phyloP scores from a whole-genome alignment of 192 early-diverging fungal species.

The Backusella westeae region DNA sequence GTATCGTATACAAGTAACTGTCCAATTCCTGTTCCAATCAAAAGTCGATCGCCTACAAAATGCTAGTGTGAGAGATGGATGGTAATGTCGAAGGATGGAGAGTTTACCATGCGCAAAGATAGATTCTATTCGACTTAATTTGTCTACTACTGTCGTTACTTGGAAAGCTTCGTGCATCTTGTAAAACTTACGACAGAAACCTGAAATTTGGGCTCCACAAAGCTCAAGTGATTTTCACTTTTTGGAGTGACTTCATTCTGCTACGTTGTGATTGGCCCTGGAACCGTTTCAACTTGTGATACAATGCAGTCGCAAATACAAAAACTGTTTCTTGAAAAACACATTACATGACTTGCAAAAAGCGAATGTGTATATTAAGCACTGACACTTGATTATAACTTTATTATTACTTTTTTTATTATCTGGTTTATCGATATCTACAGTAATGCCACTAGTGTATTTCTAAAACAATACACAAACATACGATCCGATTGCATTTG shows the following conservation, averaged over 20 bases:
- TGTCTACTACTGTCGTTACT: constrained; percentile 69
- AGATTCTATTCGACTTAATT: constrained; percentile 71
- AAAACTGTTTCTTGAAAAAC: too few relatives aligned
- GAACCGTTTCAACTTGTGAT: background rate
- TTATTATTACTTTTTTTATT: too few relatives aligned
- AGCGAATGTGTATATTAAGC: background rate
- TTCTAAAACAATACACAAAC: too few relatives aligned
- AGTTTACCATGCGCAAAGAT: constrained; percentile 60
- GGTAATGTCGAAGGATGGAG: background rate
- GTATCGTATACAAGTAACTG: constrained; percentile 69
- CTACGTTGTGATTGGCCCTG: background rate
- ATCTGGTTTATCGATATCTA: too few relatives aligned
- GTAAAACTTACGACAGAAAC: background rate
- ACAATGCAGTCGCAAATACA: background rate
- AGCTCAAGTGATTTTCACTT: background rate
- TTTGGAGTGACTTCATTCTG: background rate
- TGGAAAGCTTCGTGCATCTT: constrained; percentile 79
- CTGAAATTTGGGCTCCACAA: background rate
- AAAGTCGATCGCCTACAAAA: constrained; percentile 62
- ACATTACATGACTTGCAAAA: background rate
- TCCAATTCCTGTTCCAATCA: constrained; percentile 68
- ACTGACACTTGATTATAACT: background rate
- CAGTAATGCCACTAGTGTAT: too few relatives aligned
- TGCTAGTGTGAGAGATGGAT: background rate
- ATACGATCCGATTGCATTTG: too few relatives aligned